phyloP scores from a whole-genome alignment of 441 rosid species.

The Populus hybrid region DNA sequence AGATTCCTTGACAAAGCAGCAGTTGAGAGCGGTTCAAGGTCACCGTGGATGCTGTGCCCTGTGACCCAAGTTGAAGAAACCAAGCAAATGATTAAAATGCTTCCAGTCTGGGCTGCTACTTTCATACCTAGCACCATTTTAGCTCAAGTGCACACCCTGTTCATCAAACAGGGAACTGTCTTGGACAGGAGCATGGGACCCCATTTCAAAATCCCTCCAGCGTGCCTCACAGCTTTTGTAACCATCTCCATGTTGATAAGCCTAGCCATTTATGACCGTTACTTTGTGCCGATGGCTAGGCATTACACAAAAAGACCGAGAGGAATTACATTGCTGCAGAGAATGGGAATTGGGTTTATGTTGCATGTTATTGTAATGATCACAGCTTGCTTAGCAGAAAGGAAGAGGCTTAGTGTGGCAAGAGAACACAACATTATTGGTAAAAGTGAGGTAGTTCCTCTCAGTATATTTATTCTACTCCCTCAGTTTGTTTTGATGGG shows the following conservation, averaged over 20 bases:
- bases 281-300: slow-evolving; percentile 31
- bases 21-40: slow-evolving; percentile 36
- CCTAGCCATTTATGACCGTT: slow-evolving; percentile 54
- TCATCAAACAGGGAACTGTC: slow-evolving; percentile 72
- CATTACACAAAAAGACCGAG: slow-evolving; percentile 59
- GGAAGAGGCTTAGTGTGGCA: slow-evolving; percentile 55
- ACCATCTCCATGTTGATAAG: slow-evolving; percentile 61
- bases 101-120: slow-evolving; percentile 57
- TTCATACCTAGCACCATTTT: slow-evolving; percentile 63
- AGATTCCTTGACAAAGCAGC: slow-evolving; percentile 42
- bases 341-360: slow-evolving; percentile 68
- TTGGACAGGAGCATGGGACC: slow-evolving; percentile 52
- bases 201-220: slow-evolving; percentile 62
- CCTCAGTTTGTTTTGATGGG: slow-evolving; percentile 85
- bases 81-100: slow-evolving; percentile 77
- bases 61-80: slow-evolving; percentile 88
- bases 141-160: slow-evolving; percentile 60
- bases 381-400: slow-evolving; percentile 48
- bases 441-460: slow-evolving; percentile 39
- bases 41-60: slow-evolving; percentile 63
- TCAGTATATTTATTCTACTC: slow-evolving; percentile 55
- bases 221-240: slow-evolving; percentile 58
- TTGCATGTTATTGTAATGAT: slow-evolving; percentile 55
- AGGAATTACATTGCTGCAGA: slow-evolving; percentile 69
- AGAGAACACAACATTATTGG: slow-evolving; percentile 40